Evolutionary conservation across 2,329 filamentous ascomycete species (phyloP).

Genomic region (Scolecobasidium constrictum): DNA sequence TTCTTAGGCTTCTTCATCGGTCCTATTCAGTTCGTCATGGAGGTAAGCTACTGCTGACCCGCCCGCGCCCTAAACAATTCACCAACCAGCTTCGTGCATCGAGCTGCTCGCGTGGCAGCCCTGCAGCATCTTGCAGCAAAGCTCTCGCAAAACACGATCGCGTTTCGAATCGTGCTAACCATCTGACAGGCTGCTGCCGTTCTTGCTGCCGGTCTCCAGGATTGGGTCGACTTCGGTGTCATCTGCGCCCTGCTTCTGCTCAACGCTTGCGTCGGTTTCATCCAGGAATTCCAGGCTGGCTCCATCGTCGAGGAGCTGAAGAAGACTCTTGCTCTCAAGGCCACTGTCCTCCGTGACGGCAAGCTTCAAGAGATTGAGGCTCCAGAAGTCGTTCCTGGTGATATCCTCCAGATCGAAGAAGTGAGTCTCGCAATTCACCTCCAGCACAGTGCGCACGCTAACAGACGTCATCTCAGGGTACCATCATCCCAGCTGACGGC

Average conservation of each 20-base stretch:
- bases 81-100: not conserved
- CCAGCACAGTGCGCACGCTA: not conserved
- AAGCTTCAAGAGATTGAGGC: conserved; percentile 69
- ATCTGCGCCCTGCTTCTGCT: conserved; percentile 56
- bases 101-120: not conserved
- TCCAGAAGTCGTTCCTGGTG: conserved; percentile 75
- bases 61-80: not conserved
- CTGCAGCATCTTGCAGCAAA: no score
- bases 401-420: conserved; percentile 83
- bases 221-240: conserved; percentile 91
- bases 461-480: conserved; percentile 41
- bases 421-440: conserved; percentile 20
- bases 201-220: conserved; percentile 70
- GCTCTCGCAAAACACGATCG: no score
- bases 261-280: conserved; percentile 76
- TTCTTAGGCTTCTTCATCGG: conserved; percentile 76
- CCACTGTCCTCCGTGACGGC: conserved; percentile 74
- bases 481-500: conserved; percentile 82
- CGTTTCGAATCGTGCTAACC: not conserved
- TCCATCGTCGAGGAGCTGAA: conserved; percentile 86
- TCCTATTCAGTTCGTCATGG: conserved; percentile 91
- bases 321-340: conserved; percentile 81
- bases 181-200: conserved; percentile 55
- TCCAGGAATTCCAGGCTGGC: conserved; percentile 82
- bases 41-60: conserved; percentile 41